Evolutionary conservation across 192 early-diverging fungal genomes (phyloP), one percentile per base, ranked within the genome.

Genomic region (Coemansia sp.): DNA sequence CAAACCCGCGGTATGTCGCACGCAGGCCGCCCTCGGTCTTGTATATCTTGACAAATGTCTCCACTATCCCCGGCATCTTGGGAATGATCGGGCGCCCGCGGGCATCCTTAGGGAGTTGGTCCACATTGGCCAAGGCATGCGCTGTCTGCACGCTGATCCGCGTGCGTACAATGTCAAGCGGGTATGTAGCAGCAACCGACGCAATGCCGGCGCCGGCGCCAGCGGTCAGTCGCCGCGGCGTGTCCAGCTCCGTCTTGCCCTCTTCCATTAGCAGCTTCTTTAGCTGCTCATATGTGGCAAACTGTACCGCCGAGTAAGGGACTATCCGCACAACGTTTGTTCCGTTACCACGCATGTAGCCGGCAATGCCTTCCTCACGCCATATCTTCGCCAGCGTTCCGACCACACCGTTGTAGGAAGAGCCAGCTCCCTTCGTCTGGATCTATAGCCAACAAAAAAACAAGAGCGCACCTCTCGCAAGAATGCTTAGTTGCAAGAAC

Each of bases 301-400:
- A 88, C 68, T 90, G 88, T 7, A 85, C 85, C 1, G 88, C 88
- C 61, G 85, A 87, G 60, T 90, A 90, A 14, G 88, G 88, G 2
- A 90, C 81, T 49, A 90, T 90, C 23, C 88, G 82, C 53, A 88
- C 81, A 9, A 90, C 86, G 42, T 90, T 90, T 42, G 87, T 90
- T n/a, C 88, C 88, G 61, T 90, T 90, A 2, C 88, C 88, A 15
- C 85, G 78, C 82, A 90, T 81, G 53, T 87, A 82, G 0, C 88
- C 88, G 22, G 82, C 53, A 9, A 84, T 51, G 3, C 88, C 88
- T 53, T 90, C 88, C 21, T 90, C 88, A 15, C 62, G 74, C 88
- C 88, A 90, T 70, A 90, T 88, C 67, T 83, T 87, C 10, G 58
- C 67, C 58, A 90, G 65, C n/a, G 88, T 90, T 9, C 84, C 83